These are phyloP conservation scores for Thinopyrum elongatum DNA, from an alignment of 176 grass and related monocot species.

Conservation along the genomic window DNA sequence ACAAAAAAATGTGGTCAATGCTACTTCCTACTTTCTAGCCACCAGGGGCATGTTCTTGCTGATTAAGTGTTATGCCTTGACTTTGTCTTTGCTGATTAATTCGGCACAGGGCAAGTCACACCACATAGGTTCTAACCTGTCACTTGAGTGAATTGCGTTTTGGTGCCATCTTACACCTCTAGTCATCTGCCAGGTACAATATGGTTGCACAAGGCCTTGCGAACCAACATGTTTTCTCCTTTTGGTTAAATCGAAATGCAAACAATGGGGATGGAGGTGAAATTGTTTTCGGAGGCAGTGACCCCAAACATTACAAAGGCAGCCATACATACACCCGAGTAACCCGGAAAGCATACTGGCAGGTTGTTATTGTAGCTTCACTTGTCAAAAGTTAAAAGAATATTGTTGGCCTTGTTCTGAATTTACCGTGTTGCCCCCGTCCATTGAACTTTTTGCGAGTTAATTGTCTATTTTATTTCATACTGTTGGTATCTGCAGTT, in stretches of 20 bases:
- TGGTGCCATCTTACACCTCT: neutral
- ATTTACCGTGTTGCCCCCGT: neutral
- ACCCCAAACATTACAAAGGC: constrained; percentile 64
- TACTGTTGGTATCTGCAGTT: constrained; percentile 41
- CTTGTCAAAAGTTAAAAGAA: neutral
- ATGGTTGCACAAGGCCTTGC: constrained; percentile 73
- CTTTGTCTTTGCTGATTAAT: neutral
- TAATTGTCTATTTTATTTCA: neutral
- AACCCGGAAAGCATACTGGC: constrained; percentile 83
- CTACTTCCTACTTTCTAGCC: too few relatives aligned
- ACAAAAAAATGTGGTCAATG: neutral
- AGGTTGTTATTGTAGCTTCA: constrained; percentile 41
- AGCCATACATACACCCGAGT: constrained; percentile 79
- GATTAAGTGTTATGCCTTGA: neutral
- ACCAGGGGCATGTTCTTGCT: neutral
- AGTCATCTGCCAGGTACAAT: constrained; percentile 63
- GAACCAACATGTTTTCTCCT: constrained; percentile 66
- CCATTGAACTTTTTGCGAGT: neutral
- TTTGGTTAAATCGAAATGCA: constrained; percentile 89
- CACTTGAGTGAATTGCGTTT: neutral
- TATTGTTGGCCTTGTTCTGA: neutral
- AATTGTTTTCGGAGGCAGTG: constrained; percentile 88
- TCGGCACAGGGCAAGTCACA: neutral
- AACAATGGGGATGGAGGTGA: constrained; percentile 79
- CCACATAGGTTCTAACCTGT: neutral